Base-by-base conservation (phyloP, 2,329 filamentous ascomycete genomes). In the Bipolaris oryzae region DNA sequence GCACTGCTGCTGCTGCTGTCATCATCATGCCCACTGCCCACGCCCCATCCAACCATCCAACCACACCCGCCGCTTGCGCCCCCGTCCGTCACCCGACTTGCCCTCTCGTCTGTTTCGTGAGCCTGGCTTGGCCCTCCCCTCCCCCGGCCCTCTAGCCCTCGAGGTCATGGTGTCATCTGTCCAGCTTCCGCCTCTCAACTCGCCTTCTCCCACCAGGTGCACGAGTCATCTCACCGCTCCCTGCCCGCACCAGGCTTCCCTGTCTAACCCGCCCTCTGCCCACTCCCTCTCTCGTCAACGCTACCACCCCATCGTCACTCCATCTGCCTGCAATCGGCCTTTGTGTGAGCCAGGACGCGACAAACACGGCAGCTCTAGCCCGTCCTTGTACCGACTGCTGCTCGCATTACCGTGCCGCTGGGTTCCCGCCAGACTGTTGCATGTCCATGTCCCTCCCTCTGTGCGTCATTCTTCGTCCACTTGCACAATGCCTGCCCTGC, bases 221-320 rank as follows among this genome's bases (percentile, higher is more conserved):
- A 63, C 72, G 72, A 75, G 72, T 75, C 72, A 74, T 70, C 59
- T 74, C 71, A 74, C 72, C 72, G 72, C 72, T 65, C 55, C 53
- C 50, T 62, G 56, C 47, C 47, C 62, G 48, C 57, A 61, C 42
- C 62, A 45, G 55, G 41, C 58, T 63, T 65, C 66, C 69, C 62
- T 68, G 63, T 65, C 64, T 55, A 58, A 60, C 60, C 43, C 66
- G 52, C 51, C 55, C 49, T 48, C 44, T 46, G 46, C 39, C 41
- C 37, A 48, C 41, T 45, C 55, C 61, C 49, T 53, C 57, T 64
- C 49, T 67, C 54, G 65, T 69, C 60, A 53, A 69, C 69, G 66
- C 63, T 70, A 64, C 68, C 68, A 63, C 46, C 47, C 55, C 41
- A 15, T 50, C 53, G 41, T 57, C 28, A 51, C 63, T 68, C 63